Conservation (phyloP, 192 early-diverging fungal species). For the Coemansia guatemalensis region DNA sequence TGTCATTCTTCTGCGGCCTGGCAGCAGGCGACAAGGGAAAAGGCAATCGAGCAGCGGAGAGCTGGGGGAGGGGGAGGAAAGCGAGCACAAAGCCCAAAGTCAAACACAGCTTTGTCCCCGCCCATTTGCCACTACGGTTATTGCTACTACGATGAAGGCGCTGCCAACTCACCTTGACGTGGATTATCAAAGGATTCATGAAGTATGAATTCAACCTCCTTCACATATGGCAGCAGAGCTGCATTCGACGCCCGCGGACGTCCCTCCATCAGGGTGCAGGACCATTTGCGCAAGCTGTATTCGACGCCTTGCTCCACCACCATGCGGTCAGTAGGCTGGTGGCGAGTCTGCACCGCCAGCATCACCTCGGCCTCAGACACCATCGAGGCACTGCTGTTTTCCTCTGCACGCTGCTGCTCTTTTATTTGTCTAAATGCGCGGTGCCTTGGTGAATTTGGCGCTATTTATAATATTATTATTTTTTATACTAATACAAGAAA, state of each 20-base stretch:
- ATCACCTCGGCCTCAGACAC: constrained; percentile 25
- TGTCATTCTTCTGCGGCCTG: too few species aligned
- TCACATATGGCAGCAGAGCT: constrained; percentile 41
- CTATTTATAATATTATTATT: background rate
- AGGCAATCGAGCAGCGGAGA: too few species aligned
- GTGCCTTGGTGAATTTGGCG: background rate
- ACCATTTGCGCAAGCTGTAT: constrained; percentile 42
- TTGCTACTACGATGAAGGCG: too few species aligned
- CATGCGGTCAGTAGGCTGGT: constrained; percentile 27
- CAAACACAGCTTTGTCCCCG: too few species aligned
- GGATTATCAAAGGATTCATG: constrained; percentile 46
- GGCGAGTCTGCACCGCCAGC: constrained; percentile 36
- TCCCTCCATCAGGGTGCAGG: constrained; percentile 45
- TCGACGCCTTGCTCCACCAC: constrained; percentile 25
- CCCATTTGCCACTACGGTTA: too few species aligned
- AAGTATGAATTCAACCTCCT: constrained; percentile 48
- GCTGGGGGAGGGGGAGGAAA: too few species aligned
- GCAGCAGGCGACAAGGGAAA: too few species aligned
- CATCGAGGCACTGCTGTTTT: constrained; percentile 4
- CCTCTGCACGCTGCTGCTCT: background rate
- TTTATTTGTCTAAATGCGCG: background rate
- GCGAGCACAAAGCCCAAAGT: too few species aligned
- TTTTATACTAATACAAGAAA: constrained; percentile 3
- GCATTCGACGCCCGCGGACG: constrained; percentile 18
- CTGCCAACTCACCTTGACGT: constrained; percentile 40